Evolutionary conservation across 208 protist genomes (phyloP).

Genomic region (Trypanosoma melophagium): DNA sequence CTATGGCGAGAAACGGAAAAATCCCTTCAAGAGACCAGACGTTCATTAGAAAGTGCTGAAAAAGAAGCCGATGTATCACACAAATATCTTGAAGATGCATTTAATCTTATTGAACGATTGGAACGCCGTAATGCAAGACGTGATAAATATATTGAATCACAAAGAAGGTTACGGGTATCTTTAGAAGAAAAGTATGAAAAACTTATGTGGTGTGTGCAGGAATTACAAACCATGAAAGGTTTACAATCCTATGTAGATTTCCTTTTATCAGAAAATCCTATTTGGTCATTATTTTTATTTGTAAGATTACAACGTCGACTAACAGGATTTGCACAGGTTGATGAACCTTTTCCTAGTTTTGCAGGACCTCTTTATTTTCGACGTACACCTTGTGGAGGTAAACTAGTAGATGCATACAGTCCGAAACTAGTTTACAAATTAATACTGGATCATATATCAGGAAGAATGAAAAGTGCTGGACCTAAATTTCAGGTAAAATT

Average conservation of each 20-base stretch:
- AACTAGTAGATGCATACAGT: slow-evolving; percentile 47
- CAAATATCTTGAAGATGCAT: slow-evolving; percentile 78
- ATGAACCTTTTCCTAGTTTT: slow-evolving; percentile 7
- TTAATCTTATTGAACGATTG: slow-evolving; percentile 80
- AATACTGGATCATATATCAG: slow-evolving; percentile 39
- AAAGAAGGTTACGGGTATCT: slow-evolving; percentile 45
- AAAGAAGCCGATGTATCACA: slow-evolving; percentile 72
- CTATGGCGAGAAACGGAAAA: slow-evolving; percentile 89
- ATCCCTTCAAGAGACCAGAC: slow-evolving; percentile 70
- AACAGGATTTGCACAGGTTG: slow-evolving; percentile 36
- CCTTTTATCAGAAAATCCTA: slow-evolving; percentile 49
- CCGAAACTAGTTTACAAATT: slow-evolving; percentile 34
- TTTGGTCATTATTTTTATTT: slow-evolving; percentile 79
- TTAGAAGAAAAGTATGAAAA: slow-evolving; percentile 90
- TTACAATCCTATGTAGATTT: slow-evolving; percentile 76
- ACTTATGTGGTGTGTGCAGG: slow-evolving; percentile 80
- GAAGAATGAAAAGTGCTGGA: slow-evolving; percentile 7
- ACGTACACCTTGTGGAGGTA: slow-evolving; percentile 42
- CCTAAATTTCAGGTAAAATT: slow-evolving; percentile 26
- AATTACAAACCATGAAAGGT: slow-evolving; percentile 66
- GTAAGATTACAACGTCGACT: slow-evolving; percentile 55
- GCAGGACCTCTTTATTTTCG: slow-evolving; percentile 34
- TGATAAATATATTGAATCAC: slow-evolving; percentile 56
- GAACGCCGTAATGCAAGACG: slow-evolving; percentile 80
- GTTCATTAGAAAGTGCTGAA: slow-evolving; percentile 76